phyloP scores from a whole-genome alignment of 1,284 basidiomycete species.

The Ganoderma meredithae region DNA sequence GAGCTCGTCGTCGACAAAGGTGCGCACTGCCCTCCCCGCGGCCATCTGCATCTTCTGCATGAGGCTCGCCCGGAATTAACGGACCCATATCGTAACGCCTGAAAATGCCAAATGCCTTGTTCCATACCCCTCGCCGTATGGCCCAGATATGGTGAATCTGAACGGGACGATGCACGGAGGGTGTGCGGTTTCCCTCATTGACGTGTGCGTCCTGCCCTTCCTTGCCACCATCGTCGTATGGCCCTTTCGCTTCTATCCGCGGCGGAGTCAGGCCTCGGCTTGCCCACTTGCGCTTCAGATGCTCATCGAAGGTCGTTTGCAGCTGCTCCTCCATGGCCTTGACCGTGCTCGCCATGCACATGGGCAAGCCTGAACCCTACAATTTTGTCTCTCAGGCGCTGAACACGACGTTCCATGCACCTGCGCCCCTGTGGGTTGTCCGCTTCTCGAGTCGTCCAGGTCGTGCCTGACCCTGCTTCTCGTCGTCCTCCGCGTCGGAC shows the following conservation, averaged over 20 bases:
- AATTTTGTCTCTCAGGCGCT: constrained; percentile 23
- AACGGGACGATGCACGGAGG: constrained; percentile 75
- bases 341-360: constrained; percentile 11
- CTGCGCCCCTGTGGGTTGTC: constrained; percentile 22
- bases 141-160: constrained; percentile 69
- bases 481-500: constrained; percentile 2
- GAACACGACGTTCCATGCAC: constrained; percentile 28
- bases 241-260: background rate
- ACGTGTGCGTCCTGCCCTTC: constrained; percentile 54
- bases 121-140: no score
- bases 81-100: no score
- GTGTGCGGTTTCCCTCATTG: constrained; percentile 70
- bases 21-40: constrained; percentile 1
- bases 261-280: background rate
- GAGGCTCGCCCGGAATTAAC: no score
- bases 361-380: constrained; percentile 9
- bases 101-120: no score
- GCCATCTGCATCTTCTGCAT: background rate
- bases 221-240: background rate
- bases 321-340: constrained; percentile 24
- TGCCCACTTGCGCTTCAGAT: background rate
- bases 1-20: constrained; percentile 17
- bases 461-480: background rate
- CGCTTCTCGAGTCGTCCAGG: background rate
- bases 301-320: background rate